Base-by-base conservation (phyloP, 2,329 filamentous ascomycete genomes). In the Penicillium sp. region DNA sequence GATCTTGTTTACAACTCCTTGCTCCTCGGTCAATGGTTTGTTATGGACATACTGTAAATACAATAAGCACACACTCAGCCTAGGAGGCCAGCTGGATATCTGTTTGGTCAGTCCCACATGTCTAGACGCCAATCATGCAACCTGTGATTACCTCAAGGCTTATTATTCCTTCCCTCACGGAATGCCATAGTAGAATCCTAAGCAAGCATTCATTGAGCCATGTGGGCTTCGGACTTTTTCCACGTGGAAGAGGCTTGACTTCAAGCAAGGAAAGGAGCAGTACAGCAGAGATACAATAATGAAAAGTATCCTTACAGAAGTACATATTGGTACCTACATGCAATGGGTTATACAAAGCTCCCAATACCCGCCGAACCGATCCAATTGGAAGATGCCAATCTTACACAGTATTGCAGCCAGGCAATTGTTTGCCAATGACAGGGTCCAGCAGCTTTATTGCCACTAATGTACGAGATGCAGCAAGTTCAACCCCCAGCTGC, bases 401-500 rank as follows among this genome's bases (percentile, higher is more conserved):
- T 9, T 50, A 42, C 38, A 25, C 19, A 33, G 17, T 25, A 43
- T 33, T 43, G 28, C n/a, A 14, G 45, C 14, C 33, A 36, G 31
- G 43, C 12, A 26, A 49, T 30, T n/a, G 37, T 50, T 53, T 50
- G 44, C 36, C 51, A 49, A 49, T 48, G 14, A 30, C 30, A 42
- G n/a, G 26, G 28, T 19, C 36, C 17, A 31, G 26, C 35, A 12
- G 26, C 26, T 22, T 28, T 12, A 26, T 50, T 31, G 43, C 37
- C 44, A 30, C 45, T 54, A 54, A 54, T 51, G 53, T 41, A 44
- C 17, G 53, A 40, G 40, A 55, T 55, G 47, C 53, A 51, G 47
- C 17, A 30, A 55, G 17, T 49, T 47, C 40, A 33, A 25, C 38
- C 19, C 28, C 48, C 37, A 33, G 28, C 48, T 54, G 57, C 43